Evolutionary conservation across 441 rosid genomes (phyloP).

Genomic region (Euphorbia corollata): DNA sequence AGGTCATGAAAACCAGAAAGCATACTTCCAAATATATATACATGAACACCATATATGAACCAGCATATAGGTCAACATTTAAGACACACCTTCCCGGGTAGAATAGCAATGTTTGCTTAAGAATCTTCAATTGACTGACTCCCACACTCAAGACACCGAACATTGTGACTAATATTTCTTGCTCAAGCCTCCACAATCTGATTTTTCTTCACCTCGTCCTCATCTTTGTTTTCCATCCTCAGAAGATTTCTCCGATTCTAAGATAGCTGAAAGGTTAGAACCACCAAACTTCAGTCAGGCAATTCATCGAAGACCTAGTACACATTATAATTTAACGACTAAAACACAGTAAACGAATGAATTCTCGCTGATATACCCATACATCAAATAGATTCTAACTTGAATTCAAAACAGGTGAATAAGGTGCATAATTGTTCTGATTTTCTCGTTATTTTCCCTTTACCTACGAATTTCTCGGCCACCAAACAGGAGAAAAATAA

Average conservation of each 20-base stretch:
- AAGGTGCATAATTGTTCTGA: neutral
- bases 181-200: conserved; percentile 77
- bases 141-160: conserved; percentile 92
- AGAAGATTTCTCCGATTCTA: conserved; percentile 14
- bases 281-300: conserved; percentile 12
- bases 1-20: neutral
- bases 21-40: no score
- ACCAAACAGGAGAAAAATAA: neutral
- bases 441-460: neutral
- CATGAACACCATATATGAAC: neutral
- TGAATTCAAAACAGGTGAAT: neutral
- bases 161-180: conserved; percentile 82
- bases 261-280: neutral
- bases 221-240: conserved; percentile 52
- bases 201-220: conserved; percentile 58
- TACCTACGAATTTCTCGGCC: neutral
- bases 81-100: conserved; percentile 35
- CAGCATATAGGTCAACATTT: neutral
- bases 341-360: no score
- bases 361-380: conserved; percentile 1
- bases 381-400: neutral
- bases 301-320: conserved; percentile 30
- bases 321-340: neutral
- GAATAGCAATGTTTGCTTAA: conserved; percentile 89
- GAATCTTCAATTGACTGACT: conserved; percentile 98